Conservation (phyloP, 2,329 filamentous ascomycete species). For the Bipolaris cookei region DNA sequence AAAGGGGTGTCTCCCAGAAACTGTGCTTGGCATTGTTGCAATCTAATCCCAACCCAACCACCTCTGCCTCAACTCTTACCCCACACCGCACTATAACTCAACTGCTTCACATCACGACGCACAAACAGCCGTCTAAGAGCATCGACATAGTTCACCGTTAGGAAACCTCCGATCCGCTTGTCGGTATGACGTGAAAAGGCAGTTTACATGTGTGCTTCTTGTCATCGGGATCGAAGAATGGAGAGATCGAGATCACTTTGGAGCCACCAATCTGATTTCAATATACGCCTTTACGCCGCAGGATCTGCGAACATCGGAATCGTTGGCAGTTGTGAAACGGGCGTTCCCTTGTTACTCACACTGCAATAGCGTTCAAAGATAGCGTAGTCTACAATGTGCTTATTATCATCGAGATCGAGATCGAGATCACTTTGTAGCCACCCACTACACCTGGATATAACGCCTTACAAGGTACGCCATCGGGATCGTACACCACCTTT, state of each 20-base stretch:
- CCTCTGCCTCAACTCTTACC: neutral
- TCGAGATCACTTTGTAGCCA: neutral
- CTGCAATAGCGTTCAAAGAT: neutral
- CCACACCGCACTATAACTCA: neutral
- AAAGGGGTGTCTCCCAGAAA: neutral
- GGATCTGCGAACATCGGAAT: conserved; percentile 1
- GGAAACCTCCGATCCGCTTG: neutral
- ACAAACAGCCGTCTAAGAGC: neutral
- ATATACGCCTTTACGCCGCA: neutral
- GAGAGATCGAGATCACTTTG: neutral
- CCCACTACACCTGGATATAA: neutral
- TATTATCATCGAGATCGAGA: conserved; percentile 1
- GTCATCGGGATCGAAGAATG: neutral
- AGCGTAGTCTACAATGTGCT: neutral
- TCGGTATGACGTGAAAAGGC: neutral
- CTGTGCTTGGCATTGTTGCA: neutral
- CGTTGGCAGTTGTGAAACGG: conserved; percentile 2
- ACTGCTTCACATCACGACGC: neutral
- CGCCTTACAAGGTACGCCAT: neutral
- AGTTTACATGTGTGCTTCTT: neutral
- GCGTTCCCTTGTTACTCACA: neutral
- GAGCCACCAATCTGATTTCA: neutral
- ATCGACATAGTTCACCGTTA: conserved; percentile 2
- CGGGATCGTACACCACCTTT: conserved; percentile 1
- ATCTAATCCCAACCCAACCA: neutral